These are phyloP conservation scores for Amborella trichopoda DNA, from an alignment of 164 flowering plant genomes.

Conservation along the genomic window DNA sequence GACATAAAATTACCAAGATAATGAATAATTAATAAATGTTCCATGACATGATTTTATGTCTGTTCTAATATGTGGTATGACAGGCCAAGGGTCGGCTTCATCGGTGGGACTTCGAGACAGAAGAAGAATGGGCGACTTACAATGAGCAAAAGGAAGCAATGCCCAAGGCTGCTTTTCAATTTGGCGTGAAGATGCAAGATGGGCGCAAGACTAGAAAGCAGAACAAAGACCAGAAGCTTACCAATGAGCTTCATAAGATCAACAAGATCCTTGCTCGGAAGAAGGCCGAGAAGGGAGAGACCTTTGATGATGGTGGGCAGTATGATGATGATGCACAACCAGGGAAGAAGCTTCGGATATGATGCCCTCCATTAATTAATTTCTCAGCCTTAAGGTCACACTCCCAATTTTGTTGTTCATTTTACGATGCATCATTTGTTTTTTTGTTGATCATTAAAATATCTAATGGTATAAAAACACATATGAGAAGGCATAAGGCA, in stretches of 20 bases:
- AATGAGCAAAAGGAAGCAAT: constrained; percentile 99
- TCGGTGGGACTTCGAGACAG: constrained; percentile 97
- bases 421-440: too few species aligned
- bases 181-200: constrained; percentile 99
- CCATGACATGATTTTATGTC: too few species aligned
- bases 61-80: too few species aligned
- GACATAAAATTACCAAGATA: too few species aligned
- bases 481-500: too few species aligned
- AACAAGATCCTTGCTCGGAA: constrained; percentile 77
- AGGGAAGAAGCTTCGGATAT: constrained; percentile 64
- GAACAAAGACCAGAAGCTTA: constrained; percentile 89
- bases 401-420: too few species aligned
- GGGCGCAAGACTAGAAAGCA: constrained; percentile 95
- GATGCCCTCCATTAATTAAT: too few species aligned
- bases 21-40: too few species aligned
- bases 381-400: too few species aligned
- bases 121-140: constrained; percentile 95
- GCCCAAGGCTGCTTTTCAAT: constrained; percentile 99
- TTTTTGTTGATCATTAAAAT: too few species aligned
- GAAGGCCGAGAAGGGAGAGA: constrained; percentile 61
- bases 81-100: constrained; percentile 99
- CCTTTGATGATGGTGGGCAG: constrained; percentile 25
- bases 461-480: too few species aligned
- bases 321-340: constrained; percentile 53
- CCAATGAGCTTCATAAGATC: constrained; percentile 86